These are phyloP conservation scores for Cinchona pubescens DNA, from an alignment of 257 asterid species.

Conservation along the genomic window DNA sequence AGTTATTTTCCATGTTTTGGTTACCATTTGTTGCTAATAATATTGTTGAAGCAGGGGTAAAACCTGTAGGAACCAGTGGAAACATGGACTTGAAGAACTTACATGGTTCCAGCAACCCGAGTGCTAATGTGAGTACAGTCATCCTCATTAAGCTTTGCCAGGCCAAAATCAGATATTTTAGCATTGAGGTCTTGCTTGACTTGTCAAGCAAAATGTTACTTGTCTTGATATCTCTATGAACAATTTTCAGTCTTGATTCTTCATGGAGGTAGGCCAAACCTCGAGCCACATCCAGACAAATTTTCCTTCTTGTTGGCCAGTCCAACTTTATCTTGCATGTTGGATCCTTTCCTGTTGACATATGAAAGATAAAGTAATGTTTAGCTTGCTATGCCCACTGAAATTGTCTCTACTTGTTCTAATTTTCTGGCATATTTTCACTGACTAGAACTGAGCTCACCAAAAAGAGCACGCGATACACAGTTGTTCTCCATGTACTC, in stretches of 20 bases:
- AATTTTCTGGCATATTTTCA: slow-evolving; percentile 2
- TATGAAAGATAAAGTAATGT: neutral
- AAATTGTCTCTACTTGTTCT: neutral
- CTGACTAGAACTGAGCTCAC: slow-evolving; percentile 36
- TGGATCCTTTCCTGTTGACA: slow-evolving; percentile 45
- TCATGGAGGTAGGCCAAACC: slow-evolving; percentile 90
- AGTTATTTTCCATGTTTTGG: neutral
- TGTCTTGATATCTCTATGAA: slow-evolving; percentile 86
- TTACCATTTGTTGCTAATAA: neutral
- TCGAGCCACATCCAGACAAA: slow-evolving; percentile 74
- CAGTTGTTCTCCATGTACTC: slow-evolving; percentile 93
- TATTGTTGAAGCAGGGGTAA: neutral
- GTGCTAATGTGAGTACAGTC: slow-evolving; percentile 82
- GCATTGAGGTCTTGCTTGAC: slow-evolving; percentile 68
- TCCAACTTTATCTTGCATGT: slow-evolving; percentile 49
- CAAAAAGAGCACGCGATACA: slow-evolving; percentile 71
- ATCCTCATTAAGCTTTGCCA: slow-evolving; percentile 80
- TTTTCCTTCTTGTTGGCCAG: slow-evolving; percentile 74
- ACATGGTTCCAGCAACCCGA: slow-evolving; percentile 92
- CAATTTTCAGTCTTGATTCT: slow-evolving; percentile 75
- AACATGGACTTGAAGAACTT: slow-evolving; percentile 24
- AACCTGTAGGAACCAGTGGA: neutral
- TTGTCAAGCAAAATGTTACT: slow-evolving; percentile 82
- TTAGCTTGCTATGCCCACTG: neutral
- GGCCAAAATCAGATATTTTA: slow-evolving; percentile 87